Evolutionary conservation across 106 monocot species (phyloP).

Genomic region (Platanthera guangdongensis): DNA sequence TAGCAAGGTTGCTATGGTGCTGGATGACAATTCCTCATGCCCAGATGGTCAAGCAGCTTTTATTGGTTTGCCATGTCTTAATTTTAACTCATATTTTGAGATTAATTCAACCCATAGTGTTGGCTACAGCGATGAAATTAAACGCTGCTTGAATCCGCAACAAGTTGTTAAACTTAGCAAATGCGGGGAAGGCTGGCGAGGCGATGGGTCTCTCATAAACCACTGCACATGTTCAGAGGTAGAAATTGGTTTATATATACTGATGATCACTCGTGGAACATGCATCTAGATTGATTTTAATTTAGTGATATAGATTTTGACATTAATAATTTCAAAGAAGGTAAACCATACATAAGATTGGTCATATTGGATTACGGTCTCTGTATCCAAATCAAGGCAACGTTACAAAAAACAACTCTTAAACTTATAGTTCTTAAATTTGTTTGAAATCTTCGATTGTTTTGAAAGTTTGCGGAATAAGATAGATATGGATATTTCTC

Average conservation of each 20-base stretch:
- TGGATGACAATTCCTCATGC: constrained; percentile 39
- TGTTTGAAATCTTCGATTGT: no score
- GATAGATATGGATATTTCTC: no score
- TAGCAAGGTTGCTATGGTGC: constrained; percentile 10
- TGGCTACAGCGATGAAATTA: constrained; percentile 12
- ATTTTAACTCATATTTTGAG: constrained; percentile 27
- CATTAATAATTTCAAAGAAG: neutral
- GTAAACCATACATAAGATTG: neutral
- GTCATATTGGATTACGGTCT: neutral
- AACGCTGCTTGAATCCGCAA: constrained; percentile 48
- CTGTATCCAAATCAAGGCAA: no score
- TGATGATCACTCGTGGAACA: neutral
- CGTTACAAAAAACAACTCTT: no score
- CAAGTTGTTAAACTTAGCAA: constrained; percentile 69
- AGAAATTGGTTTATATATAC: constrained; percentile 2
- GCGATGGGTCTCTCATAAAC: constrained; percentile 13
- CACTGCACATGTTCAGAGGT: constrained; percentile 63
- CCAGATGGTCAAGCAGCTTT: constrained; percentile 57
- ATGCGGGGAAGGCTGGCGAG: constrained; percentile 64
- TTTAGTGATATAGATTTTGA: neutral
- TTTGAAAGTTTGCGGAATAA: no score
- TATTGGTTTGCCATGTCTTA: constrained; percentile 22
- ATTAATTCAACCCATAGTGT: neutral
- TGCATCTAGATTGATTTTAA: neutral
- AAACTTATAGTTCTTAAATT: no score